These are phyloP conservation scores for Epichloe coenophiala DNA, from an alignment of 2,329 filamentous ascomycete species.

Conservation along the genomic window DNA sequence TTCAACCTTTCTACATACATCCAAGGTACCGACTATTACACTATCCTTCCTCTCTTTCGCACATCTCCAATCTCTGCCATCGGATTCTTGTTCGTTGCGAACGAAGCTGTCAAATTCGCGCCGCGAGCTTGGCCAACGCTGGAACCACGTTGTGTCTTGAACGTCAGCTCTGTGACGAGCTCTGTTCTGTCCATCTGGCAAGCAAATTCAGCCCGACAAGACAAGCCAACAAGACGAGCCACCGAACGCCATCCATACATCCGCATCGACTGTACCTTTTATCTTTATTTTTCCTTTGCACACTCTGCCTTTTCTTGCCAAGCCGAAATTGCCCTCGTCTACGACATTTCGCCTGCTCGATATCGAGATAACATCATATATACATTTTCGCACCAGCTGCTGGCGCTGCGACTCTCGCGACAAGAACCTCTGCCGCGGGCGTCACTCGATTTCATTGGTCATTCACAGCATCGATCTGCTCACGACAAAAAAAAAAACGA, in stretches of 20 bases:
- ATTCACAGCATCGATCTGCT: neutral
- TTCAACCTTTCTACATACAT: slow-evolving; percentile 2
- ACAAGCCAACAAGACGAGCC: neutral
- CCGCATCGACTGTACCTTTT: neutral
- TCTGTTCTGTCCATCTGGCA: neutral
- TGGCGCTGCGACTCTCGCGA: neutral
- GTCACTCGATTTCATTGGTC: neutral
- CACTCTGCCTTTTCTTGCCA: neutral
- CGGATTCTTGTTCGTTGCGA: neutral
- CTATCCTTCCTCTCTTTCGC: slow-evolving; percentile 4
- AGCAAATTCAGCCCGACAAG: neutral
- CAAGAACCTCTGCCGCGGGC: neutral
- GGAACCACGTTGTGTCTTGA: neutral
- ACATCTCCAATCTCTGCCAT: slow-evolving; percentile 1
- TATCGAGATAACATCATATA: neutral
- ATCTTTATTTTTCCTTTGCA: neutral
- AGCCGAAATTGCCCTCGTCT: neutral
- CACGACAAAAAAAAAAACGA: neutral
- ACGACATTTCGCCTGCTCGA: neutral
- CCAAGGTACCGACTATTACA: neutral
- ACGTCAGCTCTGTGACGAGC: neutral
- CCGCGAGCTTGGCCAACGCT: neutral
- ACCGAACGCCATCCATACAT: neutral
- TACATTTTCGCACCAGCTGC: neutral
- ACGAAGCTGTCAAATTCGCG: neutral